phyloP scores from a whole-genome alignment of 2,329 filamentous ascomycete genomes.

The Ceratocystis smalleyi region DNA sequence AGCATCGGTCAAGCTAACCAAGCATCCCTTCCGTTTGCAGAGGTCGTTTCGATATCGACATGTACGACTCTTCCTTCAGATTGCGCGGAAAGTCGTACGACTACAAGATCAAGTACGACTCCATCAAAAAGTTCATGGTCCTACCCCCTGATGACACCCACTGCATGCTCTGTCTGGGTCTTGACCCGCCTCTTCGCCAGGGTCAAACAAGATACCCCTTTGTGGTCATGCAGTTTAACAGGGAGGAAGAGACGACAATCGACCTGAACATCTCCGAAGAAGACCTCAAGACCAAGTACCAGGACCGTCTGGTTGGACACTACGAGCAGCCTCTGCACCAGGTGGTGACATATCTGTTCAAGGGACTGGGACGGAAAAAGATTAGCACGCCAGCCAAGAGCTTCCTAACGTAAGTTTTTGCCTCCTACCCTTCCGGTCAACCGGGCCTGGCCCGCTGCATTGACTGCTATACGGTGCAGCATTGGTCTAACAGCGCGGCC shows the following conservation, averaged over 20 bases:
- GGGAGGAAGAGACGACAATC: conserved; percentile 90
- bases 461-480: neutral
- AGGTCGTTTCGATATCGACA: conserved; percentile 98
- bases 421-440: neutral
- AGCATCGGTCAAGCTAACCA: neutral
- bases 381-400: conserved; percentile 87
- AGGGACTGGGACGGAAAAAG: conserved; percentile 86
- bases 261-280: conserved; percentile 94
- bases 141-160: conserved; percentile 95
- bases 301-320: conserved; percentile 71
- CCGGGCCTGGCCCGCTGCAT: neutral
- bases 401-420: conserved; percentile 52
- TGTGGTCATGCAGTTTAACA: conserved; percentile 97
- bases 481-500: conserved; percentile 17
- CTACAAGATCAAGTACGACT: conserved; percentile 98
- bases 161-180: conserved; percentile 81
- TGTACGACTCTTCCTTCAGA: conserved; percentile 96
- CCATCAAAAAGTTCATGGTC: conserved; percentile 97
- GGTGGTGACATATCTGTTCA: conserved; percentile 90
- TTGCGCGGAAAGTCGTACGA: conserved; percentile 98
- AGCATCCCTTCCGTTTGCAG: conserved; percentile 32
- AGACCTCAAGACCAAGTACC: conserved; percentile 67
- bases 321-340: conserved; percentile 91
- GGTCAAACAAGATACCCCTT: conserved; percentile 97
- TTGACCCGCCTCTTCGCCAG: conserved; percentile 88